Evolutionary conservation across 495 filamentous ascomycete species (phyloP).

Genomic region (Clavariopsis aquatica): DNA sequence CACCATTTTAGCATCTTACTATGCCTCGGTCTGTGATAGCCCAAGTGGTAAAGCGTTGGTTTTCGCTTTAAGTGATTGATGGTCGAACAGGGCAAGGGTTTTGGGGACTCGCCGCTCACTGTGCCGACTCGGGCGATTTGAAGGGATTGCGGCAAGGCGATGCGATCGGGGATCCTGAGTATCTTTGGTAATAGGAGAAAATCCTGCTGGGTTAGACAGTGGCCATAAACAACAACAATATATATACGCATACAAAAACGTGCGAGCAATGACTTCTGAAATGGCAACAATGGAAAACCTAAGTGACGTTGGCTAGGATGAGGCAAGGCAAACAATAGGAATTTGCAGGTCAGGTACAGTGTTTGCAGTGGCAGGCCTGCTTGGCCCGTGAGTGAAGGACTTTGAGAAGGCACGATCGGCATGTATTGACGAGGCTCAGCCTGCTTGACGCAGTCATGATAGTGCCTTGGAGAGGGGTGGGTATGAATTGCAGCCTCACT

Average conservation of each 20-base stretch:
- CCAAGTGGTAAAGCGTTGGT: neutral
- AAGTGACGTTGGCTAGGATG: too few relatives aligned
- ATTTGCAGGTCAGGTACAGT: too few relatives aligned
- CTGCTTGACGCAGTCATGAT: neutral
- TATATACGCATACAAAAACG: too few relatives aligned
- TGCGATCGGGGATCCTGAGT: neutral
- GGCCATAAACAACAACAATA: too few relatives aligned
- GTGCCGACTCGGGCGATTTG: neutral
- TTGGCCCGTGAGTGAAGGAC: neutral
- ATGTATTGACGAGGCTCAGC: neutral
- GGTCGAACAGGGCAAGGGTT: neutral
- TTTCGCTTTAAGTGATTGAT: neutral
- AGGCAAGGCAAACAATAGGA: too few relatives aligned
- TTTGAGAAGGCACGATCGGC: neutral
- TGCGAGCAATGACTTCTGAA: too few relatives aligned
- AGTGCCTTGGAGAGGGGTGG: neutral
- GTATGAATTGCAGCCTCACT: conserved; percentile 9
- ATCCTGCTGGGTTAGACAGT: too few relatives aligned
- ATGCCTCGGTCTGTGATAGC: neutral
- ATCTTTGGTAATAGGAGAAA: neutral
- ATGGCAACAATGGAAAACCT: too few relatives aligned
- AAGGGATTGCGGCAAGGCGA: neutral
- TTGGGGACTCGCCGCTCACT: neutral
- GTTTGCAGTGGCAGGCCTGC: too few relatives aligned
- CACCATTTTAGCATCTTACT: neutral